phyloP scores from a whole-genome alignment of 2,329 filamentous ascomycete species.

The Ilyonectria mors-panacis region DNA sequence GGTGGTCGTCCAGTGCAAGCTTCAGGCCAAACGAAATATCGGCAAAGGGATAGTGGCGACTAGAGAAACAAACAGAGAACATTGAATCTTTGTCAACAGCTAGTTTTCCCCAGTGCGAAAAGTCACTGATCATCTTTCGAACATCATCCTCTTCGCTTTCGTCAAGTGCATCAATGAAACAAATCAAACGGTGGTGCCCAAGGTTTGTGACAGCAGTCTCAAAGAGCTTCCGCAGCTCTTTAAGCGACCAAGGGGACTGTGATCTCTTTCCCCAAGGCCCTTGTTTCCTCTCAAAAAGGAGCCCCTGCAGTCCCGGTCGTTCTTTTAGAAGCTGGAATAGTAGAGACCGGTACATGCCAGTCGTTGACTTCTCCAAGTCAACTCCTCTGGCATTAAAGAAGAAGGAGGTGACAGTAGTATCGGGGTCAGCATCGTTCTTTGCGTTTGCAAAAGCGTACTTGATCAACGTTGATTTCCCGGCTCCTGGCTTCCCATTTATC shows the following conservation, averaged over 20 bases:
- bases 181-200: background rate
- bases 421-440: background rate
- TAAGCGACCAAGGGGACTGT: background rate
- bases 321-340: constrained; percentile 60
- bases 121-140: background rate
- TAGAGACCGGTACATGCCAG: constrained; percentile 66
- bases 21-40: too few species aligned
- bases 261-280: background rate
- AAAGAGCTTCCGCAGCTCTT: background rate
- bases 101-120: background rate
- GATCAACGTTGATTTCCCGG: constrained; percentile 54
- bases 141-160: background rate
- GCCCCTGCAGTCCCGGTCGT: constrained; percentile 50
- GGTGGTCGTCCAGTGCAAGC: too few species aligned
- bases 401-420: constrained; percentile 55
- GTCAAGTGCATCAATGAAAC: background rate
- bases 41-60: constrained; percentile 58
- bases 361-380: constrained; percentile 59
- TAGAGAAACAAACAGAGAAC: background rate
- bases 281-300: constrained; percentile 45
- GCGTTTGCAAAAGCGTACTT: constrained; percentile 52
- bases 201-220: background rate
- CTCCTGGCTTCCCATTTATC: background rate
- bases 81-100: background rate
- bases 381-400: constrained; percentile 65